Evolutionary conservation across 768 basidiomycete species (phyloP).

Genomic region (Leccinum arenicola): DNA sequence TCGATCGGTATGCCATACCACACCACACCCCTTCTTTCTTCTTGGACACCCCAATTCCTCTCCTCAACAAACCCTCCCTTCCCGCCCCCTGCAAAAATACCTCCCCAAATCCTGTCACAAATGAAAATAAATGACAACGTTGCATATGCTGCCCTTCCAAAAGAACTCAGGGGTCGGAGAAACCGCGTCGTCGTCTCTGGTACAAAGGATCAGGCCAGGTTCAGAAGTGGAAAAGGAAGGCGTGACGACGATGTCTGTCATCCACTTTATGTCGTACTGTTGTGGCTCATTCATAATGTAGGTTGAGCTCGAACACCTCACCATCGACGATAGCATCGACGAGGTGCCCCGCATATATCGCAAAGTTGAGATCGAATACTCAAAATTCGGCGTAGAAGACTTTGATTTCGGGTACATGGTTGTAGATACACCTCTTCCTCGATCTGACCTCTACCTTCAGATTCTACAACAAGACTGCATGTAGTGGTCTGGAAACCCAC

Average conservation of each 20-base stretch:
- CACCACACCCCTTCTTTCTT: constrained; percentile 67
- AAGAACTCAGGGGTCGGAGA: constrained; percentile 78
- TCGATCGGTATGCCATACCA: constrained; percentile 88
- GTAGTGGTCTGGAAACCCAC: constrained; percentile 93
- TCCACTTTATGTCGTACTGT: neutral
- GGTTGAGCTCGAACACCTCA: constrained; percentile 53
- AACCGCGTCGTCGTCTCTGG: constrained; percentile 60
- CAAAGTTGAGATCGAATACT: constrained; percentile 96
- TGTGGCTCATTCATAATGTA: constrained; percentile 22
- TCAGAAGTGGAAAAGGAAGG: constrained; percentile 76
- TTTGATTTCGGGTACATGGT: constrained; percentile 88
- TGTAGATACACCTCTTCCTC: neutral
- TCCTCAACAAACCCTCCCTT: constrained; percentile 44
- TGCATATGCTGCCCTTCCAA: constrained; percentile 85
- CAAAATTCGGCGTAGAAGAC: constrained; percentile 97
- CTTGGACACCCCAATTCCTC: constrained; percentile 54
- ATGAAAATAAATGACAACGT: constrained; percentile 90
- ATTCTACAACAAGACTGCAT: constrained; percentile 90
- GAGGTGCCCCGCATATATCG: constrained; percentile 80
- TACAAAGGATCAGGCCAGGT: constrained; percentile 64
- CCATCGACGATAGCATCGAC: constrained; percentile 49
- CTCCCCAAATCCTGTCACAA: constrained; percentile 66
- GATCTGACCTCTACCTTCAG: constrained; percentile 36
- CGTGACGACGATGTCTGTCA: constrained; percentile 40
- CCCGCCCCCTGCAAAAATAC: constrained; percentile 76